These are phyloP conservation scores for Cucumis cinereus DNA, from an alignment of 306 rosid genomes.

Conservation along the genomic window DNA sequence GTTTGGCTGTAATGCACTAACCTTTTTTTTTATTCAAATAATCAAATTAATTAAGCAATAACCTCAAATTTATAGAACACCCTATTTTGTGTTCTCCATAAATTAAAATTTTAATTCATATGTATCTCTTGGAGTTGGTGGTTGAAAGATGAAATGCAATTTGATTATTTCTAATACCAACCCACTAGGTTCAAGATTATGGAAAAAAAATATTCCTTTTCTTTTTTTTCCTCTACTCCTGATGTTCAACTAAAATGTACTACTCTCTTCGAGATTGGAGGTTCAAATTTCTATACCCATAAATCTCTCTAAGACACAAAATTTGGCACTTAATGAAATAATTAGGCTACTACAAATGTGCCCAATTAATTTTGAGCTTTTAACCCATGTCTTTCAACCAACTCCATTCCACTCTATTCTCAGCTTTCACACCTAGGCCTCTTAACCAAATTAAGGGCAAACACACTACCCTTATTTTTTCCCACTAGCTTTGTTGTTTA, in stretches of 20 bases:
- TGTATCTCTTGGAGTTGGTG: too few species aligned
- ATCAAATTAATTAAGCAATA: background rate
- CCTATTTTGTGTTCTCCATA: too few species aligned
- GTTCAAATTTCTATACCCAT: too few species aligned
- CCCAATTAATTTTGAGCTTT: background rate
- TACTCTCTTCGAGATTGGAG: too few species aligned
- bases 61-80: too few species aligned
- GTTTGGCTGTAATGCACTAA: conserved; percentile 43
- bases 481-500: background rate
- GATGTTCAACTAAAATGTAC: too few species aligned
- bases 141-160: background rate
- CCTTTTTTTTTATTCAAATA: background rate
- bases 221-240: background rate
- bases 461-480: background rate
- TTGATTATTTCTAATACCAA: background rate
- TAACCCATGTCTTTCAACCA: background rate
- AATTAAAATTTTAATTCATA: too few species aligned
- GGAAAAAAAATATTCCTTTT: background rate
- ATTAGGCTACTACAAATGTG: too few species aligned
- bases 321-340: too few species aligned
- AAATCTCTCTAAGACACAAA: too few species aligned
- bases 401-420: background rate
- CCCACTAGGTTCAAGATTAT: background rate
- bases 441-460: background rate
- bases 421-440: background rate